Conservation (phyloP, 2,329 filamentous ascomycete genomes). For the Stachybotrys elegans region DNA sequence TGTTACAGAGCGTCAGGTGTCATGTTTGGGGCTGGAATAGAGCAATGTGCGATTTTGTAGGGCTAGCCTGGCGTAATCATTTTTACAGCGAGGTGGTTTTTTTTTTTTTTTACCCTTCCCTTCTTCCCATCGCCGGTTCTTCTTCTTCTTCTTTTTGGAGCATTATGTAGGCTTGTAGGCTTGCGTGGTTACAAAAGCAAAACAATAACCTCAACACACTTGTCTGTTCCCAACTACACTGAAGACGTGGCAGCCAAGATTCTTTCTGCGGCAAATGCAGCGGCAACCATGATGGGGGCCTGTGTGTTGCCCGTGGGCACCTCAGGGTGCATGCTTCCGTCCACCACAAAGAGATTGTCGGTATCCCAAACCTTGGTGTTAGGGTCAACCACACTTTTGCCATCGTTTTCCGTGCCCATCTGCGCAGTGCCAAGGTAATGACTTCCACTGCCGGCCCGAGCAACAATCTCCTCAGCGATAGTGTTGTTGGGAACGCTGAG, state of each 20-base stretch:
- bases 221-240: too few species aligned
- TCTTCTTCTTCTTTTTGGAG: too few species aligned
- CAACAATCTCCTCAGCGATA: constrained; percentile 17
- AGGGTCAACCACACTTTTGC: constrained; percentile 24
- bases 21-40: too few species aligned
- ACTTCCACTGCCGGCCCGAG: constrained; percentile 17
- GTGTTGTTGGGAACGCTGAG: constrained; percentile 15
- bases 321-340: constrained; percentile 25
- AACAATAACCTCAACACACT: too few species aligned
- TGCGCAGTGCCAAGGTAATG: constrained; percentile 24
- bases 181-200: too few species aligned
- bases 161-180: too few species aligned
- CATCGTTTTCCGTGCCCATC: constrained; percentile 24
- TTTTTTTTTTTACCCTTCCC: too few species aligned
- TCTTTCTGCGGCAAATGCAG: constrained; percentile 16
- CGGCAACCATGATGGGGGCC: constrained; percentile 20
- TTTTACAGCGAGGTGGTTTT: too few species aligned
- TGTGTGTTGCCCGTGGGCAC: constrained; percentile 21
- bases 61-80: too few species aligned
- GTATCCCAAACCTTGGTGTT: constrained; percentile 25
- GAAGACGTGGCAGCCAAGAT: constrained; percentile 11
- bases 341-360: constrained; percentile 23
- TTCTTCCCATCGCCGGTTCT: too few species aligned
- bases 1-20: too few species aligned
- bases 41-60: too few species aligned